Evolutionary conservation across 768 basidiomycete genomes (phyloP).

Genomic region (Fomitopsis serialis): DNA sequence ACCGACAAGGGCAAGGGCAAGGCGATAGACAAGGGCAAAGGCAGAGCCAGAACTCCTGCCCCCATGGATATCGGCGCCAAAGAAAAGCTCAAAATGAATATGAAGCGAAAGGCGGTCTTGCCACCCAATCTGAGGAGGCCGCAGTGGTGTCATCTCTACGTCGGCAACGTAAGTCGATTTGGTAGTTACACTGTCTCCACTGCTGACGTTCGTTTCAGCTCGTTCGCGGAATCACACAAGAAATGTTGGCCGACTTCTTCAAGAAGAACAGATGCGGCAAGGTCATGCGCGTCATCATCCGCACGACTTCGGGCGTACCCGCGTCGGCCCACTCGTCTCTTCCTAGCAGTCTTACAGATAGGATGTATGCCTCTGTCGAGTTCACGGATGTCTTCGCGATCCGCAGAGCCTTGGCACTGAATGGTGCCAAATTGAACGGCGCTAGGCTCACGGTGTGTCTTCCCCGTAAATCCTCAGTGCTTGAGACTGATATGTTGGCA

Average conservation of each 20-base stretch:
- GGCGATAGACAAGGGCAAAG: constrained; percentile 1
- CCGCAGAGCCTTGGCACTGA: constrained; percentile 35
- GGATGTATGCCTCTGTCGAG: constrained; percentile 46
- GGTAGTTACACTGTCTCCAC: not conserved
- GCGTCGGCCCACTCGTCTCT: not conserved
- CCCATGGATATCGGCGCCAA: constrained; percentile 1
- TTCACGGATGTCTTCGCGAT: constrained; percentile 36
- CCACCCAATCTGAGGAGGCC: not conserved
- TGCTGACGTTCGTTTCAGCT: constrained; percentile 21
- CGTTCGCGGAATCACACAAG: constrained; percentile 26
- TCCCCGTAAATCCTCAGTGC: not conserved
- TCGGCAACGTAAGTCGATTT: constrained; percentile 52
- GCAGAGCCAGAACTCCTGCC: not conserved
- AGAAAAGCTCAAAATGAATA: constrained; percentile 11
- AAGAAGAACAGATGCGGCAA: constrained; percentile 26
- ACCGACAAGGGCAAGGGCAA: not conserved
- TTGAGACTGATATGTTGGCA: not conserved
- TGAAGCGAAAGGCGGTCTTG: constrained; percentile 2
- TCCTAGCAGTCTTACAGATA: not conserved
- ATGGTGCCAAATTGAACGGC: constrained; percentile 32
- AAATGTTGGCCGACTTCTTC: constrained; percentile 31
- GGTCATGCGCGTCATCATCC: constrained; percentile 30
- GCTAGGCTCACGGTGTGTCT: constrained; percentile 36
- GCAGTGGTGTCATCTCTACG: constrained; percentile 37
- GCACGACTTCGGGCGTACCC: constrained; percentile 24